A percentile compares a stretch with the other conserved stretches of the same genome.
Evolutionary conservation across 2,329 filamentous ascomycete genomes (phyloP).

Genomic region (Elsinoe batatas): DNA sequence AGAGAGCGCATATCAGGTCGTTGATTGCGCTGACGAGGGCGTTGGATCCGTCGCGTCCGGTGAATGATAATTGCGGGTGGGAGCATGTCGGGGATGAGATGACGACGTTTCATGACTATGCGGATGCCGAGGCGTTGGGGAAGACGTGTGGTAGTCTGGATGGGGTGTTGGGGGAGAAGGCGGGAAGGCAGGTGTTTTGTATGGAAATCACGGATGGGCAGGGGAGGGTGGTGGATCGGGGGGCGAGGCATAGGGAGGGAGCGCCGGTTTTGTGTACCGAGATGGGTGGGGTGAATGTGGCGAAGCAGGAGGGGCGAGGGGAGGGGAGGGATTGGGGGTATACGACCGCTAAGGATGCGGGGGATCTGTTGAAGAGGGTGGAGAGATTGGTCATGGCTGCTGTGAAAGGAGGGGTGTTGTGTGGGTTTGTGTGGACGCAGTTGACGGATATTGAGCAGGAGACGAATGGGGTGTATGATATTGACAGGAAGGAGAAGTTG

Average conservation of each 20-base stretch:
- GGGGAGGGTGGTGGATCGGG: constrained; percentile 9
- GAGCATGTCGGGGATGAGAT: constrained; percentile 57
- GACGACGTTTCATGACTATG: constrained; percentile 60
- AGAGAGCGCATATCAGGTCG: constrained; percentile 54
- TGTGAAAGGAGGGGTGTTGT: constrained; percentile 46
- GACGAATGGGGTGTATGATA: constrained; percentile 57
- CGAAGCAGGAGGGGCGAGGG: constrained; percentile 32
- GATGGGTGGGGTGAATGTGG: constrained; percentile 60
- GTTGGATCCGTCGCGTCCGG: constrained; percentile 52
- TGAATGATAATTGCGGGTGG: constrained; percentile 66
- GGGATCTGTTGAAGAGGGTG: constrained; percentile 50
- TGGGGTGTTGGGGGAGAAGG: constrained; percentile 43
- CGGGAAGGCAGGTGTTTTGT: constrained; percentile 47
- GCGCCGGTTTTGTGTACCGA: constrained; percentile 58
- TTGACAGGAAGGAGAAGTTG: constrained; percentile 52
- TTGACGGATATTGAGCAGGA: constrained; percentile 56
- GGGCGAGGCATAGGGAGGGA: constrained; percentile 42
- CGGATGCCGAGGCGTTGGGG: constrained; percentile 46
- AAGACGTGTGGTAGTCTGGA: constrained; percentile 45
- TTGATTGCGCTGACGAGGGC: constrained; percentile 56
- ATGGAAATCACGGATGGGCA: constrained; percentile 30
- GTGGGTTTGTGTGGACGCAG: constrained; percentile 58
- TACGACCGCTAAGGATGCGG: constrained; percentile 52
- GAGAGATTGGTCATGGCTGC: constrained; percentile 51
- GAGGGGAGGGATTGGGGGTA: constrained; percentile 49